Evolutionary conservation across 2,329 filamentous ascomycete species (phyloP).

Genomic region (Colletotrichum navitas): DNA sequence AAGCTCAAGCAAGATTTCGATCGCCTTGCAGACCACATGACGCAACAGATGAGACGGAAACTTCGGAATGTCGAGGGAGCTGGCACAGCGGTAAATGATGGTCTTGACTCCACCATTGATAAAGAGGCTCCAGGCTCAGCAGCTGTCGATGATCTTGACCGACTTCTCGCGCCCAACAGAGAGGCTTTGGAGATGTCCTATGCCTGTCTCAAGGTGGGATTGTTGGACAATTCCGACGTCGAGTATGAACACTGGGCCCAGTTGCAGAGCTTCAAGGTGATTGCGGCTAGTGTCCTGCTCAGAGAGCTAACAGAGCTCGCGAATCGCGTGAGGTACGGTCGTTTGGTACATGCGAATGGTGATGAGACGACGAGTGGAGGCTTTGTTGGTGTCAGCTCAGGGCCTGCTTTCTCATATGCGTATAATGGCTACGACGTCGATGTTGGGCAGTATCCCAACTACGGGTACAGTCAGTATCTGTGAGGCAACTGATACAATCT

Average conservation of each 20-base stretch:
- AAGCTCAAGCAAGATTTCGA: slow-evolving; percentile 66
- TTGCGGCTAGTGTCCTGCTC: slow-evolving; percentile 54
- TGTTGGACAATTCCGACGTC: slow-evolving; percentile 27
- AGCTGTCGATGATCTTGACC: slow-evolving; percentile 24
- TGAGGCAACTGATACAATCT: neutral
- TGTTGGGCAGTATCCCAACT: slow-evolving; percentile 37
- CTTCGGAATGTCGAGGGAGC: slow-evolving; percentile 4
- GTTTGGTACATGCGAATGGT: neutral
- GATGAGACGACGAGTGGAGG: slow-evolving; percentile 6
- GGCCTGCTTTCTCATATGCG: slow-evolving; percentile 14
- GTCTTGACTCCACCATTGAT: neutral
- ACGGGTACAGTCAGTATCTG: slow-evolving; percentile 29
- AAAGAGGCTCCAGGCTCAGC: neutral
- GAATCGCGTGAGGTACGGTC: slow-evolving; percentile 21
- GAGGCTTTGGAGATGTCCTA: slow-evolving; percentile 51
- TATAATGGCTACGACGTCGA: slow-evolving; percentile 36
- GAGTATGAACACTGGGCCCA: slow-evolving; percentile 26
- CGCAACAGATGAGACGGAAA: slow-evolving; percentile 51
- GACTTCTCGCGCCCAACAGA: slow-evolving; percentile 29
- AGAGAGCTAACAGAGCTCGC: slow-evolving; percentile 46
- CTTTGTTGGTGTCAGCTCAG: slow-evolving; percentile 28
- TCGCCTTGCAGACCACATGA: slow-evolving; percentile 57
- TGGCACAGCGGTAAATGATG: slow-evolving; percentile 44
- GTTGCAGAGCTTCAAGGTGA: slow-evolving; percentile 53
- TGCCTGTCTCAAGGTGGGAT: slow-evolving; percentile 51